phyloP scores from a whole-genome alignment of 345 rosid species.

The Ceriops zippeliana region DNA sequence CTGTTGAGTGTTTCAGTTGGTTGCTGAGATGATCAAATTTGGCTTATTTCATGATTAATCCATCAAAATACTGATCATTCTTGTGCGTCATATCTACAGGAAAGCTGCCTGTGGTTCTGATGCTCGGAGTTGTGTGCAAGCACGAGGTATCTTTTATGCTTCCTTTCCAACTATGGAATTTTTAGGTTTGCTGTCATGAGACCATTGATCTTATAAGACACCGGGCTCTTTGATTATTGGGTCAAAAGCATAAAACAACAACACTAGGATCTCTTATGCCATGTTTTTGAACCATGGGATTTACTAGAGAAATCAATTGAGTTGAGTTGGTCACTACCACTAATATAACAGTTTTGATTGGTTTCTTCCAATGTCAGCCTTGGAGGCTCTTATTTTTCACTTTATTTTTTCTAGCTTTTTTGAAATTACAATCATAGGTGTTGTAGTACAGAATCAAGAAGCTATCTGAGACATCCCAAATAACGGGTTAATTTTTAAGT shows the following conservation, averaged over 20 bases:
- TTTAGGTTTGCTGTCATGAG: not conserved
- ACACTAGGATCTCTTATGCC: not conserved
- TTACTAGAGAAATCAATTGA: not conserved
- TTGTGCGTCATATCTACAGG: not conserved
- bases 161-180: not conserved
- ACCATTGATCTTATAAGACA: not conserved
- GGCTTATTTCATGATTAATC: slow-evolving; percentile 39
- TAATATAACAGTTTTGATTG: no score
- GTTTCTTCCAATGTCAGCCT: no score
- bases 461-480: no score
- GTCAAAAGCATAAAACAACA: not conserved
- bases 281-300: not conserved
- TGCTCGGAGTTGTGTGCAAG: not conserved
- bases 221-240: not conserved
- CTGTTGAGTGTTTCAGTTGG: slow-evolving; percentile 24
- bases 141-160: slow-evolving; percentile 12
- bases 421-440: no score
- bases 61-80: slow-evolving; percentile 13
- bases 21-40: slow-evolving; percentile 47
- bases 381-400: no score
- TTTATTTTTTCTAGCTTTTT: no score
- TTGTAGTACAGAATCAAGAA: no score
- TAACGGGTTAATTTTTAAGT: no score
- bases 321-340: no score
- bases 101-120: not conserved